Percentiles rank a stretch among this genome's conserved stretches.
Evolutionary conservation across 768 basidiomycete species (phyloP).

Genomic region (Neoboletus subvelutipes): DNA sequence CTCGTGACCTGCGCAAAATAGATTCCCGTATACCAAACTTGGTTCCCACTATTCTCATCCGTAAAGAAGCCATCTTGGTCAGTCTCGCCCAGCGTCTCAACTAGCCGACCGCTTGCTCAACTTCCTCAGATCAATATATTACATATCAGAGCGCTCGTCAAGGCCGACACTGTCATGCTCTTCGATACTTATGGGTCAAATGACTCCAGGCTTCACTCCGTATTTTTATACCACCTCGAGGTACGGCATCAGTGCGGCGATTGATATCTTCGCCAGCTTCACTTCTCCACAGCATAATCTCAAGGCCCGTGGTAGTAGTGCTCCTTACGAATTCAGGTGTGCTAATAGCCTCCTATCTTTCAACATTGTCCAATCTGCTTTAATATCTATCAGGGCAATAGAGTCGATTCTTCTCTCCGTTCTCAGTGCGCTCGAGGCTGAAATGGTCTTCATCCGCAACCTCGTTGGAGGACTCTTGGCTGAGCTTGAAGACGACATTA

Average conservation of each 20-base stretch:
- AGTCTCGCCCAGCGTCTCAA: constrained; percentile 26
- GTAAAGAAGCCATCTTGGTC: constrained; percentile 86
- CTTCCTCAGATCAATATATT: constrained; percentile 77
- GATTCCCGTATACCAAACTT: constrained; percentile 93
- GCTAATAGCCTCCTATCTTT: constrained; percentile 18
- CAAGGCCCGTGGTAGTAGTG: constrained; percentile 62
- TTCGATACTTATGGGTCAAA: constrained; percentile 91
- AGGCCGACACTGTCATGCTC: constrained; percentile 86
- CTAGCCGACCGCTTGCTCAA: constrained; percentile 12
- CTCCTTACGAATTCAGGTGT: constrained; percentile 89
- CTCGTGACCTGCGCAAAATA: constrained; percentile 95
- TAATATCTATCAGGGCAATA: constrained; percentile 63
- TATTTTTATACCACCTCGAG: constrained; percentile 86
- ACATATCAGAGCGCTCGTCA: constrained; percentile 92
- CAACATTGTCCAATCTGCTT: constrained; percentile 11
- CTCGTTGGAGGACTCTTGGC: constrained; percentile 87
- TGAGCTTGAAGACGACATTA: constrained; percentile 93
- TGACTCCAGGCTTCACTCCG: constrained; percentile 82
- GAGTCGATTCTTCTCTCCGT: constrained; percentile 93
- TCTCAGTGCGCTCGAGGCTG: constrained; percentile 89
- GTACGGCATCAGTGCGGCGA: constrained; percentile 38
- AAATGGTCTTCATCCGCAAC: constrained; percentile 92
- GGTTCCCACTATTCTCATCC: constrained; percentile 88
- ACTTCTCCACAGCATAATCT: constrained; percentile 67
- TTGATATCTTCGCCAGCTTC: constrained; percentile 7